phyloP scores from a whole-genome alignment of 345 rosid genomes.

The Linum lewisii region DNA sequence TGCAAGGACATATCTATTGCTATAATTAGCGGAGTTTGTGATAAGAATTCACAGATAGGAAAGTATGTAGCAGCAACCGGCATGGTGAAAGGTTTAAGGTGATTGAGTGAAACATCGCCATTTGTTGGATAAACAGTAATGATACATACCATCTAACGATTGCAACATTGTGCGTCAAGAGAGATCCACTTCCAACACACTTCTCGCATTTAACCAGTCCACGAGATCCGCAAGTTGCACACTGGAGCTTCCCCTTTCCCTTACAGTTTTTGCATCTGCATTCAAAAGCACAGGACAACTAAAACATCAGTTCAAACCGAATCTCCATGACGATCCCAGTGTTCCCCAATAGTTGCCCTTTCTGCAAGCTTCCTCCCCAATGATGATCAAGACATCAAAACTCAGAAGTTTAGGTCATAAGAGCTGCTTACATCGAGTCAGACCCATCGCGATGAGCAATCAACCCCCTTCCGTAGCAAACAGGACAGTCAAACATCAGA shows the following conservation, averaged over 20 bases:
- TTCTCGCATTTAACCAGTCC: slow-evolving; percentile 67
- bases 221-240: slow-evolving; percentile 72
- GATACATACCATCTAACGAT: slow-evolving; percentile 57
- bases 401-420: slow-evolving; percentile 1
- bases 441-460: slow-evolving; percentile 93
- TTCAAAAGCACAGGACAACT: slow-evolving; percentile 3
- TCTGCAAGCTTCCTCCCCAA: too few relatives aligned
- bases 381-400: neutral
- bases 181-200: slow-evolving; percentile 59
- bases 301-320: neutral
- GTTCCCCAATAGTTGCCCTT: neutral
- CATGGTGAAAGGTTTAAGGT: neutral
- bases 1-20: too few relatives aligned
- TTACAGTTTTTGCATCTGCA: slow-evolving; percentile 57
- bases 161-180: slow-evolving; percentile 50
- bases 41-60: too few relatives aligned
- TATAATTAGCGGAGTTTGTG: too few relatives aligned
- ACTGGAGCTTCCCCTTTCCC: slow-evolving; percentile 80
- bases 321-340: neutral
- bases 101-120: neutral
- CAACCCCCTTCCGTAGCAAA: slow-evolving; percentile 85
- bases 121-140: neutral
- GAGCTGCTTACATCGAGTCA: slow-evolving; percentile 55
- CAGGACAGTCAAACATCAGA: slow-evolving; percentile 51
- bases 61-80: neutral